A percentile compares a stretch with the other conserved stretches of the same genome.
These are phyloP conservation scores for Aaosphaeria pasadenensis DNA, from an alignment of 2,329 filamentous ascomycete species.

Conservation along the genomic window DNA sequence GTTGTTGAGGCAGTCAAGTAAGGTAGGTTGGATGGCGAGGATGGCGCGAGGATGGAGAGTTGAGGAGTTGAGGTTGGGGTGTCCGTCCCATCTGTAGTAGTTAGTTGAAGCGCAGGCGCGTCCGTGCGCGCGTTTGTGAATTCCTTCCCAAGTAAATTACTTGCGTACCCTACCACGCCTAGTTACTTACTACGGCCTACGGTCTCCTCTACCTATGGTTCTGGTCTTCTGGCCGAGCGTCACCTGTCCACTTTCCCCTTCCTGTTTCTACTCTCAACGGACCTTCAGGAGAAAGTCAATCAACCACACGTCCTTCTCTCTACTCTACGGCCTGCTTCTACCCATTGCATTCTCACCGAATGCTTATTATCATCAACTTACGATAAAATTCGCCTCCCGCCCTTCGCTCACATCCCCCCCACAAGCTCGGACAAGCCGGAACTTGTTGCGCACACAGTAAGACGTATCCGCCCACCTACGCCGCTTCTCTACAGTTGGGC, in stretches of 20 bases:
- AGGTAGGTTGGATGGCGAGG: too few species aligned
- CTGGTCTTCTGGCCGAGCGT: neutral
- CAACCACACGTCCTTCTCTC: neutral
- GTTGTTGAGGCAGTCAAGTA: too few species aligned
- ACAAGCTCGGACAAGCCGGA: slow-evolving; percentile 26
- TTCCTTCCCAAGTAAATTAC: too few species aligned
- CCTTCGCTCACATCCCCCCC: slow-evolving; percentile 7
- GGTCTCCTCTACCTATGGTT: too few species aligned
- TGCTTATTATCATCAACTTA: slow-evolving; percentile 5
- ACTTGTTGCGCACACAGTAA: slow-evolving; percentile 28
- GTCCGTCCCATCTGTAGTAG: too few species aligned
- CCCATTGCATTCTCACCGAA: neutral
- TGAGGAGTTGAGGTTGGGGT: too few species aligned
- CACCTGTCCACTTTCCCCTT: neutral
- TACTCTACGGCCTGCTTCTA: neutral
- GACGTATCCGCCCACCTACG: slow-evolving; percentile 16
- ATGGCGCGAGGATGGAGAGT: too few species aligned
- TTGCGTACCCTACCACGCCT: too few species aligned
- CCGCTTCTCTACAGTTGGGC: slow-evolving; percentile 8
- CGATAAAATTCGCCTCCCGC: slow-evolving; percentile 17
- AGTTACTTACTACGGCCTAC: too few species aligned
- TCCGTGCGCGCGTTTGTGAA: too few species aligned
- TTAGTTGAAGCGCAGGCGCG: too few species aligned
- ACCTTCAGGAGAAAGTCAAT: neutral
- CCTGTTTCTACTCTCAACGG: neutral